Evolutionary conservation across 768 basidiomycete genomes (phyloP).

Genomic region (Xanthoconium stramineum): DNA sequence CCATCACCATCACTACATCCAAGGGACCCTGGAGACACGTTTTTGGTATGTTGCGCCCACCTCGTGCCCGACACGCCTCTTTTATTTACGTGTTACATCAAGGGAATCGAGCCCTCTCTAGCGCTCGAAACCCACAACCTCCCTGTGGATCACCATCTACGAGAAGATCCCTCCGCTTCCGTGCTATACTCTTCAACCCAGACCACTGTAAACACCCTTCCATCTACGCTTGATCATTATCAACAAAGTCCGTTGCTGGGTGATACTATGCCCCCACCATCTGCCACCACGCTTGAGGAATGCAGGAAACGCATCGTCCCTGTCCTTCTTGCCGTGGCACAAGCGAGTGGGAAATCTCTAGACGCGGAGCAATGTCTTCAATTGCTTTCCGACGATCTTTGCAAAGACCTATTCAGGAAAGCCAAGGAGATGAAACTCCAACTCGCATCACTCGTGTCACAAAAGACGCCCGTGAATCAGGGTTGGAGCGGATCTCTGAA

Average conservation of each 20-base stretch:
- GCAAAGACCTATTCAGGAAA: slow-evolving; percentile 17
- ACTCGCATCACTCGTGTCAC: slow-evolving; percentile 10
- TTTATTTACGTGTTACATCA: slow-evolving; percentile 6
- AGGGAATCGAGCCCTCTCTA: slow-evolving; percentile 7
- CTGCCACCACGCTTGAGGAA: slow-evolving; percentile 20
- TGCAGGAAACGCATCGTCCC: slow-evolving; percentile 27
- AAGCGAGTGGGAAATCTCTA: slow-evolving; percentile 10
- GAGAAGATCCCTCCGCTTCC: slow-evolving; percentile 1
- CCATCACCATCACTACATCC: not conserved
- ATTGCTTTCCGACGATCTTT: slow-evolving; percentile 29
- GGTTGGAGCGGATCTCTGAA: slow-evolving; percentile 4
- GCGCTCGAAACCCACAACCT: slow-evolving; percentile 16
- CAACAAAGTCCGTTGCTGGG: slow-evolving; percentile 1
- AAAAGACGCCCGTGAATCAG: slow-evolving; percentile 1
- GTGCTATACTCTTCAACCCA: slow-evolving; percentile 11
- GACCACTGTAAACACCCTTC: slow-evolving; percentile 9
- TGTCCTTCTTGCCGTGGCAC: slow-evolving; percentile 18
- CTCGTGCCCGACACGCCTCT: slow-evolving; percentile 1
- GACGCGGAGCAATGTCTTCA: slow-evolving; percentile 19
- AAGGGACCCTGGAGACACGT: not conserved
- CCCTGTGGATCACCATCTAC: slow-evolving; percentile 1
- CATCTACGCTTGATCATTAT: slow-evolving; percentile 4
- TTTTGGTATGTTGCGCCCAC: slow-evolving; percentile 19
- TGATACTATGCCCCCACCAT: slow-evolving; percentile 6
- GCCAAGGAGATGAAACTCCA: slow-evolving; percentile 27